These are phyloP conservation scores for Colletotrichum brevisporum DNA, from an alignment of 2,329 filamentous ascomycete species.

Conservation along the genomic window DNA sequence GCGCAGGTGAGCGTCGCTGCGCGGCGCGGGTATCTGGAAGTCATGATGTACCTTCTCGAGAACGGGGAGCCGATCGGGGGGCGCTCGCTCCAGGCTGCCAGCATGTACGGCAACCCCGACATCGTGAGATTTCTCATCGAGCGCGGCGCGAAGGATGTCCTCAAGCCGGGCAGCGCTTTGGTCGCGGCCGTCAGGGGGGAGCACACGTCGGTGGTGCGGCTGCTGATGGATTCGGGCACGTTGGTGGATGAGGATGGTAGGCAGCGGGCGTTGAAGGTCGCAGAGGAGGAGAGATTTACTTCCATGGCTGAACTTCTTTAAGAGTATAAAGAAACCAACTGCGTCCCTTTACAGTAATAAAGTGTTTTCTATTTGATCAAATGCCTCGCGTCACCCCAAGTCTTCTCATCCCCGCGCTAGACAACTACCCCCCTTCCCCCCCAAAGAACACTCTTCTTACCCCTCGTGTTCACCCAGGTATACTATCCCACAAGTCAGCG, in stretches of 20 bases:
- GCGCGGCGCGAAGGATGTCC: conserved; percentile 3
- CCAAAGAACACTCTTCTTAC: neutral
- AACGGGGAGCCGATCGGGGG: neutral
- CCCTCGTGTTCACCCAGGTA: conserved; percentile 10
- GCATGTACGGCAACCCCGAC: conserved; percentile 2
- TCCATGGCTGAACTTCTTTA: conserved; percentile 12
- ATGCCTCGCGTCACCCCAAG: no score
- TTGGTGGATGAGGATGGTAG: neutral
- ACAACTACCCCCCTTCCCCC: neutral
- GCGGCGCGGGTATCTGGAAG: neutral
- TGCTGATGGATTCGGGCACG: neutral
- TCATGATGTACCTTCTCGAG: conserved; percentile 2
- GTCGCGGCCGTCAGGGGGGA: conserved; percentile 16
- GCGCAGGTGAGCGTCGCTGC: neutral
- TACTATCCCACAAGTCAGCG: conserved; percentile 1
- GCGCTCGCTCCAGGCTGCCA: conserved; percentile 6
- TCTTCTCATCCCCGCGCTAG: neutral
- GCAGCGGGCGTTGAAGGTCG: neutral
- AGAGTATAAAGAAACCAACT: neutral
- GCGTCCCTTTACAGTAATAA: neutral
- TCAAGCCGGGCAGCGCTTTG: conserved; percentile 11
- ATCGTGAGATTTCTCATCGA: conserved; percentile 9
- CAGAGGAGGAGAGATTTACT: conserved; percentile 6
- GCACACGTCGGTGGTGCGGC: neutral
- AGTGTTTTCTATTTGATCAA: neutral